Evolutionary conservation across 2,329 filamentous ascomycete genomes (phyloP), one percentile per base, ranked within the genome.

Genomic region (Juglanconis sp.): DNA sequence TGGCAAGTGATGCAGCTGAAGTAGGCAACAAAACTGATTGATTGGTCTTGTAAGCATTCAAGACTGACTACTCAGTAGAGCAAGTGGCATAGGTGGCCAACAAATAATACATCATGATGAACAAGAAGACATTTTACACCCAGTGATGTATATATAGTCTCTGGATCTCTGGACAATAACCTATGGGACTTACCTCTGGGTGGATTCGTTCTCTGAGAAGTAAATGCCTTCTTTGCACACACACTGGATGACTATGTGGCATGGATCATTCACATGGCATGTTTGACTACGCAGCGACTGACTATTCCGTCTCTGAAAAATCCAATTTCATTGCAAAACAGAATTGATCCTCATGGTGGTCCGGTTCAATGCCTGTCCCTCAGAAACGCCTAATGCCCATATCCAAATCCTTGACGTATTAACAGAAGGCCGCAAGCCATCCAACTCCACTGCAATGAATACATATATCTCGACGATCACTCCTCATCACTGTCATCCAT

Each of bases 311-410:
- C 38, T 15, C n/a, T 42, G 11, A 13, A 42, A 10, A 7, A 24
- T 1, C 49, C 17, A 34, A 3, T 24, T 24, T 24, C 24, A 24
- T 24, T 24, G 24, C 24, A 24, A n/a, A 2, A 32, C 9, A 32
- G 11, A 35, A 51, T 51, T 9, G 30, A 6, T 35, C 5, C 6
- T 53, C 50, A 53, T 36, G 17, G 17, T 42, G 5, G 51, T 65
- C 55, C 67, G 40, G 57, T 63, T 50, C 64, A 55, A 55, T 57
- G 65, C 30, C 66, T 65, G 58, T 68, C 36, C 36, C 7, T 24
- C 24, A 11, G 36, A 38, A 38, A 38, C 36, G 36, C 36, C 36
- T 38, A 38, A 8, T 38, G 36, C 36, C 40, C 40, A 10, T 42
- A 13, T 42, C 5, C 40, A 42, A 48, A 10, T 8, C 17, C 46